Evolutionary conservation across 441 rosid genomes (phyloP).

Genomic region (Kokia cookei): DNA sequence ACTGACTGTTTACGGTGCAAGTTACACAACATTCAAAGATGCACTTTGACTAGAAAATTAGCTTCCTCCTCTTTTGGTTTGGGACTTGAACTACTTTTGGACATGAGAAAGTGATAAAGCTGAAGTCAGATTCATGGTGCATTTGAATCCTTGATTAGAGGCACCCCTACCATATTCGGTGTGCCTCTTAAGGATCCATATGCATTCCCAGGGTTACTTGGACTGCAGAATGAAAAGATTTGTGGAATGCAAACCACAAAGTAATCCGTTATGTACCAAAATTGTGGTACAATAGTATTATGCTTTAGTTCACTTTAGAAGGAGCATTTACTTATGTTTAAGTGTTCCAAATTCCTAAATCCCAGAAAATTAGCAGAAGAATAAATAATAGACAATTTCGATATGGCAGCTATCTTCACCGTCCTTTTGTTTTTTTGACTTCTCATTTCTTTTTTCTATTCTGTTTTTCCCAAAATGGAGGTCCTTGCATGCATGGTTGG

Average conservation of each 20-base stretch:
- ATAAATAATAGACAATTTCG: neutral
- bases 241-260: too few relatives aligned
- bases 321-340: neutral
- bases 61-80: neutral
- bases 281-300: too few relatives aligned
- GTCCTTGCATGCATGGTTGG: neutral
- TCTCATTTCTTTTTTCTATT: neutral
- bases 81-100: neutral
- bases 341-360: neutral
- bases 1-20: neutral
- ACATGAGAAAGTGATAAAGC: neutral
- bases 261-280: too few relatives aligned
- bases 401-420: neutral
- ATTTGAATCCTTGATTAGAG: neutral
- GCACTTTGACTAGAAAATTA: neutral
- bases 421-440: neutral
- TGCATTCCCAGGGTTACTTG: too few relatives aligned
- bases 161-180: neutral
- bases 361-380: neutral
- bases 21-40: neutral
- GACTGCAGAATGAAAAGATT: too few relatives aligned
- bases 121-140: neutral
- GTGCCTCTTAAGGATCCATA: neutral
- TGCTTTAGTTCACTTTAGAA: too few relatives aligned
- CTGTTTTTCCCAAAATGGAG: neutral